Percentiles rank a stretch among this genome's conserved stretches.
phyloP scores from a whole-genome alignment of 1,284 basidiomycete species.

The Cryptococcus maquisensis region DNA sequence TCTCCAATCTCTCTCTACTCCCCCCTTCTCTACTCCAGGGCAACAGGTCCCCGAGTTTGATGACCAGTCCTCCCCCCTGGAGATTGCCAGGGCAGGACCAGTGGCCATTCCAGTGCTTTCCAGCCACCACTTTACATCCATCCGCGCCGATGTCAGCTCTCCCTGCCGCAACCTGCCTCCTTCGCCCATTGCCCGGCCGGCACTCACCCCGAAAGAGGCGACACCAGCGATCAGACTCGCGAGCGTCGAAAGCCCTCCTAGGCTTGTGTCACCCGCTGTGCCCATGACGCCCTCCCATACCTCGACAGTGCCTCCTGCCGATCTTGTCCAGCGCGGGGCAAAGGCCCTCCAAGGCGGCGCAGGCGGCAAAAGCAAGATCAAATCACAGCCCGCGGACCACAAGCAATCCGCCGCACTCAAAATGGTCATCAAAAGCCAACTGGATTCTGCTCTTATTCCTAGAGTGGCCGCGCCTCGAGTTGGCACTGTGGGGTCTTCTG shows the following conservation, averaged over 20 bases:
- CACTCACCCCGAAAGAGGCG: neutral
- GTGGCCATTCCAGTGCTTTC: constrained; percentile 31
- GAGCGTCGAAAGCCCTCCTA: neutral
- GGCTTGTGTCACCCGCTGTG: neutral
- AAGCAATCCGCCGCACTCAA: constrained; percentile 11
- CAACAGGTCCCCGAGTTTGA: neutral
- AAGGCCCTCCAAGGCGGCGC: constrained; percentile 3
- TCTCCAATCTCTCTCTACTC: neutral
- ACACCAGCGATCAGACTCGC: neutral
- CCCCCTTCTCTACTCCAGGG: neutral
- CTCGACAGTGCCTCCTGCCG: constrained; percentile 6
- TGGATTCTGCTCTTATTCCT: constrained; percentile 22
- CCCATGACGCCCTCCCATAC: constrained; percentile 6
- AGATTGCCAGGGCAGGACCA: constrained; percentile 29
- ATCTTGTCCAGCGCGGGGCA: constrained; percentile 10
- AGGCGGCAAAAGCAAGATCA: neutral
- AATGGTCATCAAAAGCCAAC: constrained; percentile 22
- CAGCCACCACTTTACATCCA: constrained; percentile 15
- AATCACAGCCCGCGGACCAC: neutral
- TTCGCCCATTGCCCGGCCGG: neutral
- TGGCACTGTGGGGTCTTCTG: too few relatives aligned
- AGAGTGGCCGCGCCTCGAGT: neutral
- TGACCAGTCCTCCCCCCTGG: constrained; percentile 29
- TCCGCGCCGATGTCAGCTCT: constrained; percentile 22
- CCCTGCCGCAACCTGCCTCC: constrained; percentile 20